These are phyloP conservation scores for Lodderomyces elongisporus DNA, from an alignment of 1,139 yeast species.

Conservation along the genomic window DNA sequence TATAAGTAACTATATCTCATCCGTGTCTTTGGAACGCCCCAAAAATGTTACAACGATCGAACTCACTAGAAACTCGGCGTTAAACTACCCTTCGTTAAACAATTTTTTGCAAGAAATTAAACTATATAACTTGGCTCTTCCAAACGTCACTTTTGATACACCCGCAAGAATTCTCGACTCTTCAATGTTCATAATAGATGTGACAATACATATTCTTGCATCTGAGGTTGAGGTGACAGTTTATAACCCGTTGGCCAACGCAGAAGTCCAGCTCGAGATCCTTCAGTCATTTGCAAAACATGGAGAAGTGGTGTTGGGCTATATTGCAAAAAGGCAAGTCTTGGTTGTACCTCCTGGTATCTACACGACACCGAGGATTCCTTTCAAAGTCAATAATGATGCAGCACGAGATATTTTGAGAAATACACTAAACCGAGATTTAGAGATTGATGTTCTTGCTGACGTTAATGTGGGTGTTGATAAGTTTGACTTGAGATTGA, in stretches of 20 bases:
- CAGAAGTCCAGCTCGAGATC: constrained; percentile 34
- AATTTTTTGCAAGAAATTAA: constrained; percentile 16
- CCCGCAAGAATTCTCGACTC: constrained; percentile 1
- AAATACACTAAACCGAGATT: constrained; percentile 46
- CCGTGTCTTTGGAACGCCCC: background rate
- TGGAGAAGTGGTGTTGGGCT: constrained; percentile 44
- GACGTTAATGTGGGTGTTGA: constrained; percentile 34
- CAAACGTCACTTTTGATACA: constrained; percentile 12
- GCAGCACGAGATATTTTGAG: constrained; percentile 36
- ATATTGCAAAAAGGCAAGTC: constrained; percentile 30
- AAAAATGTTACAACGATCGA: constrained; percentile 9
- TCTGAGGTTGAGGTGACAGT: constrained; percentile 49
- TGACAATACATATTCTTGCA: constrained; percentile 47
- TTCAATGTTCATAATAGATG: constrained; percentile 27
- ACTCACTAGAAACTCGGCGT: constrained; percentile 12
- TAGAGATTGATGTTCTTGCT: constrained; percentile 44
- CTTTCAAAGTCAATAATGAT: constrained; percentile 44
- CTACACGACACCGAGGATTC: constrained; percentile 43
- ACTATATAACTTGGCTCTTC: constrained; percentile 14
- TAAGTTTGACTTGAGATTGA: constrained; percentile 32
- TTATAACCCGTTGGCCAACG: constrained; percentile 47
- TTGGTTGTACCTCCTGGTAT: constrained; percentile 47
- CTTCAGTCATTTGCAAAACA: constrained; percentile 43
- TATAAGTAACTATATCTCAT: constrained; percentile 13
- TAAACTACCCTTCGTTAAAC: constrained; percentile 13